Conservation (phyloP, 148 eudicot species). For the Persicaria maculosa region DNA sequence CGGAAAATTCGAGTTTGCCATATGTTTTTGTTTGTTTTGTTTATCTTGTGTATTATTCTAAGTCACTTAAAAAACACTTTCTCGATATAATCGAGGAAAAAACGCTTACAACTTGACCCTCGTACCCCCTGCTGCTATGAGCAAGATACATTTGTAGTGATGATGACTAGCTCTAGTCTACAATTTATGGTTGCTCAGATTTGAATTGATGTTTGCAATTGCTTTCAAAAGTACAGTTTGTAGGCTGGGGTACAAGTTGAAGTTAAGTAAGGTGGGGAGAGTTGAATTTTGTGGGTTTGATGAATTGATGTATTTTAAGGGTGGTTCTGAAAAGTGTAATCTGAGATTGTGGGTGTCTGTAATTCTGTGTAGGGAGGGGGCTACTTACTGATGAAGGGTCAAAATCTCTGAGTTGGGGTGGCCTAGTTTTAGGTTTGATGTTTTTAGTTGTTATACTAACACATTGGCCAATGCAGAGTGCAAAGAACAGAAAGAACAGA, state of each 20-base stretch:
- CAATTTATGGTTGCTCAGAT: background rate
- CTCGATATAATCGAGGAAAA: too few relatives aligned
- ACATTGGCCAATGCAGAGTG: background rate
- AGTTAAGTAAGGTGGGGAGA: background rate
- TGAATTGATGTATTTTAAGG: background rate
- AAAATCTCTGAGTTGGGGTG: background rate
- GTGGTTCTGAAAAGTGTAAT: background rate
- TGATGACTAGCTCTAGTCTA: background rate
- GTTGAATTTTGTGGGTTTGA: background rate
- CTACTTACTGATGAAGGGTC: slow-evolving; percentile 3
- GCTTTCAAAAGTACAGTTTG: background rate
- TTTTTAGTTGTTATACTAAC: slow-evolving; percentile 4
- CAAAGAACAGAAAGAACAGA: background rate
- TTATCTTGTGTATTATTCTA: too few relatives aligned
- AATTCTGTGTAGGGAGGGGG: background rate
- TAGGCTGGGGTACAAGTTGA: background rate
- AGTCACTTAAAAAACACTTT: too few relatives aligned
- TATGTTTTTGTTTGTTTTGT: too few relatives aligned
- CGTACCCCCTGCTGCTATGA: too few relatives aligned
- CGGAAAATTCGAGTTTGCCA: too few relatives aligned
- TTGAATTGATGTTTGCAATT: background rate
- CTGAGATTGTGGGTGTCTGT: background rate
- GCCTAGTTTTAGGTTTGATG: background rate
- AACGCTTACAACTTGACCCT: too few relatives aligned
- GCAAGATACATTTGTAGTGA: background rate